Conservation (phyloP, 2,329 filamentous ascomycete species). For the Cladobotryum protrusum region DNA sequence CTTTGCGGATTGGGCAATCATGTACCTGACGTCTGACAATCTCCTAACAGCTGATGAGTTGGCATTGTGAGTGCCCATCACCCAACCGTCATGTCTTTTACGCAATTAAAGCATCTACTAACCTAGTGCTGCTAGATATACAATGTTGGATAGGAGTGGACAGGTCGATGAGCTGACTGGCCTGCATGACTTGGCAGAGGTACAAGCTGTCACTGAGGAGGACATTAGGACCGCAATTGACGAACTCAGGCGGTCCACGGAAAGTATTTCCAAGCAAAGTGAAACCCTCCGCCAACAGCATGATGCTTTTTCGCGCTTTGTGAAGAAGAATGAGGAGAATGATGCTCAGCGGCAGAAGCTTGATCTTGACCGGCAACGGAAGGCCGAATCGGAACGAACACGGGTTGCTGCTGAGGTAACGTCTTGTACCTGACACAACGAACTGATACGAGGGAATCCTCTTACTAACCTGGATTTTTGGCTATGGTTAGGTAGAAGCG, state of each 20-base stretch:
- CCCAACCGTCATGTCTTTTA: conserved; percentile 10
- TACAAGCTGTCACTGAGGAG: conserved; percentile 49
- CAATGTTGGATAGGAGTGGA: conserved; percentile 41
- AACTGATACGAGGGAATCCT: not conserved
- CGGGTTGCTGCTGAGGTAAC: conserved; percentile 38
- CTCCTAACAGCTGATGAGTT: conserved; percentile 50
- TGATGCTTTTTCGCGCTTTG: conserved; percentile 48
- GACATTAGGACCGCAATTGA: conserved; percentile 57
- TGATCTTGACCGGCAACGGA: conserved; percentile 22
- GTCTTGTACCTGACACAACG: not conserved
- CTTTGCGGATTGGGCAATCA: conserved; percentile 42
- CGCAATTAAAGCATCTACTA: conserved; percentile 4
- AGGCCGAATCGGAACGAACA: conserved; percentile 32
- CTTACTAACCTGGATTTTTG: not conserved
- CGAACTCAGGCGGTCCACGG: conserved; percentile 59
- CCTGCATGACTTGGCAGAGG: conserved; percentile 38
- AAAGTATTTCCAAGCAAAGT: conserved; percentile 57
- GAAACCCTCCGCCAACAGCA: conserved; percentile 56
- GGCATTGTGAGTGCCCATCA: conserved; percentile 36
- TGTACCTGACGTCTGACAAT: conserved; percentile 44
- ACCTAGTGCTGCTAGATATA: conserved; percentile 36
- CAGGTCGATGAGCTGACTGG: conserved; percentile 40
- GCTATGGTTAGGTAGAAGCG: conserved; percentile 37
- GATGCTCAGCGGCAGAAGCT: conserved; percentile 24
- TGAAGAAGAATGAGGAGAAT: conserved; percentile 33